A percentile compares a stretch with the other conserved stretches of the same genome.
Evolutionary conservation across 2,329 filamentous ascomycete genomes (phyloP).

Genomic region (Lachnellula arida): DNA sequence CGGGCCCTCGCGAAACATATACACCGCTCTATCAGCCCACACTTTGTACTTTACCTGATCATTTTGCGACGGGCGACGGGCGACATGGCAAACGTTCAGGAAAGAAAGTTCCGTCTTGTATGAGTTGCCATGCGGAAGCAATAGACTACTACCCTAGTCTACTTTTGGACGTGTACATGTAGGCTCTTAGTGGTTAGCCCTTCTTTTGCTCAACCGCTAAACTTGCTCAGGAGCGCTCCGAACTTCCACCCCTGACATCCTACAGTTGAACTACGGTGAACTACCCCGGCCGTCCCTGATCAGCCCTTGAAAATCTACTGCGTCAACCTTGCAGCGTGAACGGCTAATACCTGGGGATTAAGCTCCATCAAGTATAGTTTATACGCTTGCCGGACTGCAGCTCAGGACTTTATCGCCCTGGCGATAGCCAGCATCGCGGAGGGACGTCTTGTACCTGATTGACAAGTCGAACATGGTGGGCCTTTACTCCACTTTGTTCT

Average conservation of each 20-base stretch:
- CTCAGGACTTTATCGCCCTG: slow-evolving; percentile 6
- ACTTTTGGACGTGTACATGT: no score
- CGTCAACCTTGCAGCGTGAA: slow-evolving; percentile 17
- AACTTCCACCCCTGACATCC: not conserved
- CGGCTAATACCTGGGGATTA: slow-evolving; percentile 22
- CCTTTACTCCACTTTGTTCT: slow-evolving; percentile 16
- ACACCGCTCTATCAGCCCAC: no score
- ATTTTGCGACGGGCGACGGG: not conserved
- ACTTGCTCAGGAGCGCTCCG: not conserved
- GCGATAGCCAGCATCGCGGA: not conserved
- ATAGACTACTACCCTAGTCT: no score
- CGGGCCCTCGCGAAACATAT: no score
- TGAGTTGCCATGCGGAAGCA: not conserved
- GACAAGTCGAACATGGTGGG: slow-evolving; percentile 12
- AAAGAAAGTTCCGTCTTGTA: not conserved
- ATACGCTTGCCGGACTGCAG: slow-evolving; percentile 1
- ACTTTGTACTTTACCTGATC: no score
- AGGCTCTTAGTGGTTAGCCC: no score
- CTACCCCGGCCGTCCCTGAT: slow-evolving; percentile 4
- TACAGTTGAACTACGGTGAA: not conserved
- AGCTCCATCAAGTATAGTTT: slow-evolving; percentile 4
- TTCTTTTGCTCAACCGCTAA: not conserved
- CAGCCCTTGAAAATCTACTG: slow-evolving; percentile 6
- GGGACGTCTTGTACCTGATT: slow-evolving; percentile 19
- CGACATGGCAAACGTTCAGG: not conserved